A percentile compares a stretch with the other conserved stretches of the same genome.
Conservation (phyloP, 768 basidiomycete genomes). For the Leucocoprinus sp. region DNA sequence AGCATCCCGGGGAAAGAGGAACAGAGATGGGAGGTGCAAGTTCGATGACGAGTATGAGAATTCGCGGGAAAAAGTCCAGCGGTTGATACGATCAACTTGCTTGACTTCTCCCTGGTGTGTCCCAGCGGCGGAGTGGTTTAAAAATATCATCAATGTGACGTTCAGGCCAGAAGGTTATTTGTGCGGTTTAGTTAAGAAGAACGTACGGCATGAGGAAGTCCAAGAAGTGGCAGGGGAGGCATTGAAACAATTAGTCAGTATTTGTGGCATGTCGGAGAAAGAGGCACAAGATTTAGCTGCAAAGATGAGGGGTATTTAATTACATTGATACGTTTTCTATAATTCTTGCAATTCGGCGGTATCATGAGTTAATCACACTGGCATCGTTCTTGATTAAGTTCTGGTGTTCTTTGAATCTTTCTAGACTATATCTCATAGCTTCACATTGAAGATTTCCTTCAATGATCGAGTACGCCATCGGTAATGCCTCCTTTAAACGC, state of each 20-base stretch:
- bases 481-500: constrained; percentile 46
- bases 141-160: not conserved
- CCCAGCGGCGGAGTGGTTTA: not conserved
- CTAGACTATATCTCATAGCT: constrained; percentile 29
- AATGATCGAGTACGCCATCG: constrained; percentile 48
- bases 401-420: constrained; percentile 21
- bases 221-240: constrained; percentile 1
- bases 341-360: not conserved
- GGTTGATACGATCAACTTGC: not conserved
- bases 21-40: constrained; percentile 1
- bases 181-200: no score
- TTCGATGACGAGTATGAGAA: constrained; percentile 13
- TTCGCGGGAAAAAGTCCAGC: constrained; percentile 7
- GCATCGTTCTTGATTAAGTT: not conserved
- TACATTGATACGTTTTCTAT: not conserved
- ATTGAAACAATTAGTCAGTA: not conserved
- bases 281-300: constrained; percentile 3
- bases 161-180: not conserved
- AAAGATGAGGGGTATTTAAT: not conserved
- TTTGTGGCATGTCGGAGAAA: constrained; percentile 1
- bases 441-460: constrained; percentile 51
- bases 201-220: not conserved
- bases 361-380: not conserved
- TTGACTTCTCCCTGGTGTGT: not conserved
- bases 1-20: constrained; percentile 24